A percentile compares a stretch with the other conserved stretches of the same genome.
Conservation (phyloP, 352 stramenopile species). For the Elongisporangium undulatum region DNA sequence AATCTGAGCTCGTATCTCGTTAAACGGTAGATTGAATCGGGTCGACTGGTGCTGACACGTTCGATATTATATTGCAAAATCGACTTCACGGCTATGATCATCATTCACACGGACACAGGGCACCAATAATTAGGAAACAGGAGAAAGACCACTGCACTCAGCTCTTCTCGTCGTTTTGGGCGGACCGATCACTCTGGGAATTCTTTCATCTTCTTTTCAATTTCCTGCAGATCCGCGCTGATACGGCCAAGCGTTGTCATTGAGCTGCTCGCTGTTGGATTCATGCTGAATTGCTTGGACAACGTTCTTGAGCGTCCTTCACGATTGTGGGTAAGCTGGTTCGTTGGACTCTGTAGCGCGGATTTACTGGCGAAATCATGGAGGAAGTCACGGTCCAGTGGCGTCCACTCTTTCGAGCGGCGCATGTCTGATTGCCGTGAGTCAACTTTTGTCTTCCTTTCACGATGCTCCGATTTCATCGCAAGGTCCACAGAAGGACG, state of each 20-base stretch:
- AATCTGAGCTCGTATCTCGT: not conserved
- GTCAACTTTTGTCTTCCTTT: slow-evolving; percentile 23
- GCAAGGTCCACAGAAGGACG: slow-evolving; percentile 7
- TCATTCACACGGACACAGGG: not conserved
- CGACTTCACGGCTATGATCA: not conserved
- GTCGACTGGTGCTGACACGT: not conserved
- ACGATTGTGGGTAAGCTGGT: slow-evolving; percentile 16
- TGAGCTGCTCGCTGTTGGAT: slow-evolving; percentile 37
- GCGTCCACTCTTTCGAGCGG: slow-evolving; percentile 13
- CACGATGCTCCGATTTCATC: slow-evolving; percentile 11
- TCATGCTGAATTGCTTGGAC: slow-evolving; percentile 14
- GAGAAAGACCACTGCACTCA: not conserved
- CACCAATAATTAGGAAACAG: not conserved
- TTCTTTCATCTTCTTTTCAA: slow-evolving; percentile 62
- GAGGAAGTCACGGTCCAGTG: slow-evolving; percentile 11
- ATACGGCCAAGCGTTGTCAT: slow-evolving; percentile 54
- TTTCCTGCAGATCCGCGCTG: slow-evolving; percentile 57
- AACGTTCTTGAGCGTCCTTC: slow-evolving; percentile 18
- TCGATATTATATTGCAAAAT: not conserved
- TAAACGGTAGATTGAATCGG: not conserved
- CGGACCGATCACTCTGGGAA: slow-evolving; percentile 15
- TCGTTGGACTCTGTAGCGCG: slow-evolving; percentile 28
- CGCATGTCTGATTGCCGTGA: slow-evolving; percentile 12
- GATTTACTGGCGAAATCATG: slow-evolving; percentile 13
- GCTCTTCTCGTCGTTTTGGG: not conserved